These are phyloP conservation scores for Fusarium proliferatum DNA, from an alignment of 2,329 filamentous ascomycete species.

Conservation along the genomic window DNA sequence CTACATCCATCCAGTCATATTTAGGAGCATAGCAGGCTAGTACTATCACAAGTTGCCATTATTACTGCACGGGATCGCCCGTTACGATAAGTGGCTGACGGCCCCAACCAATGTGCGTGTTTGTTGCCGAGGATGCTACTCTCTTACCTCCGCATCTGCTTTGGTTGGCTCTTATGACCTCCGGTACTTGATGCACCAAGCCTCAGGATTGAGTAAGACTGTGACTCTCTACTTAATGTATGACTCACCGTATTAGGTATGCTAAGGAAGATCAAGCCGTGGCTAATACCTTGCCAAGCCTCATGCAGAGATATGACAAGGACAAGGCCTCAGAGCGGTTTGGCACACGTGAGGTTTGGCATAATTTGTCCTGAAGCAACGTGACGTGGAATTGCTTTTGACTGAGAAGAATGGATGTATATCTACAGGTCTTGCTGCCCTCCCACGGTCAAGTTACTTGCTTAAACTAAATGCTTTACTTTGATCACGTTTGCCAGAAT, in stretches of 20 bases:
- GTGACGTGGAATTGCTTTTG: not conserved
- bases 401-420: rapidly evolving
- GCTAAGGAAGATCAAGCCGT: not conserved
- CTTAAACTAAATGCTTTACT: too few relatives aligned
- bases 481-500: too few relatives aligned
- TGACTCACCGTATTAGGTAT: not conserved
- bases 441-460: not conserved
- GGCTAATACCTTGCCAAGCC: not conserved
- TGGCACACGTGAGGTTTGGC: rapidly evolving
- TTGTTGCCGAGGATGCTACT: too few relatives aligned
- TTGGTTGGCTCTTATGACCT: rapidly evolving
- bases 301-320: not conserved
- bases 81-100: rapidly evolving
- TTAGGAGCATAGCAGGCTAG: too few relatives aligned
- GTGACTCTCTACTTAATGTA: not conserved
- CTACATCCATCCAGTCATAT: not conserved
- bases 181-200: too few relatives aligned
- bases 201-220: rapidly evolving
- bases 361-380: not conserved
- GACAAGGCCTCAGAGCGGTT: rapidly evolving
- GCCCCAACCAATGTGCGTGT: too few relatives aligned
- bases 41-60: rapidly evolving
- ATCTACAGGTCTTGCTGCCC: not conserved
- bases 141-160: rapidly evolving
- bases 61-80: rapidly evolving